These are phyloP conservation scores for Rhododendron henanense DNA, from an alignment of 148 eudicot species.

Conservation along the genomic window DNA sequence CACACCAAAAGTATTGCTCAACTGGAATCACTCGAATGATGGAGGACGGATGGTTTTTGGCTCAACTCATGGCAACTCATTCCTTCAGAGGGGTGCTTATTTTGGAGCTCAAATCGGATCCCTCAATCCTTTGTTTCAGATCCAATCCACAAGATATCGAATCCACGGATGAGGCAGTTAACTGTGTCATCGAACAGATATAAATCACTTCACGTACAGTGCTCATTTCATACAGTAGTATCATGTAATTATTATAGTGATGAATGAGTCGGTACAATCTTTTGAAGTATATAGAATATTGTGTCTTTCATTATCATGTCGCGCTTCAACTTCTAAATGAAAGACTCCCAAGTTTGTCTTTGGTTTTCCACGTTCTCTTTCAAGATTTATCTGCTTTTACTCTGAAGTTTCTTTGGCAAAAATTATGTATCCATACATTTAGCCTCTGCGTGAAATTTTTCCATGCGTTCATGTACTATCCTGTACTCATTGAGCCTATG, in stretches of 20 bases:
- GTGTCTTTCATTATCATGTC: neutral
- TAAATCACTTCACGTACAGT: neutral
- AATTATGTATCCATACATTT: neutral
- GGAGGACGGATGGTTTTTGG: conserved; percentile 39
- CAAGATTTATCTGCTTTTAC: neutral
- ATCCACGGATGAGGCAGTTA: conserved; percentile 12
- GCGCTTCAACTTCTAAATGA: conserved; percentile 6
- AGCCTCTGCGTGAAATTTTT: neutral
- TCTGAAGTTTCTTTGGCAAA: neutral
- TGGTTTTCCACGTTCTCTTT: neutral
- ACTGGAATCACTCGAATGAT: conserved; percentile 39
- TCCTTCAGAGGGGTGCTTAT: neutral
- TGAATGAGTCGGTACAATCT: neutral
- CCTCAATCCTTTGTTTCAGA: conserved; percentile 19
- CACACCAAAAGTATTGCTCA: conserved; percentile 37
- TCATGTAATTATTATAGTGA: neutral
- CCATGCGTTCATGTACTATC: neutral
- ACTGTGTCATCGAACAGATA: neutral
- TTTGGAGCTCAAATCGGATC: conserved; percentile 17
- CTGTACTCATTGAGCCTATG: neutral
- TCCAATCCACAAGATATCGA: conserved; percentile 28
- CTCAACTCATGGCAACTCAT: conserved; percentile 9
- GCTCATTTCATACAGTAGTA: too few species aligned
- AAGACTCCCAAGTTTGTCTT: neutral
- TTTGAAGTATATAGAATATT: neutral